Conservation (phyloP, 257 asterid genomes). For the Solanum clarkiae region DNA sequence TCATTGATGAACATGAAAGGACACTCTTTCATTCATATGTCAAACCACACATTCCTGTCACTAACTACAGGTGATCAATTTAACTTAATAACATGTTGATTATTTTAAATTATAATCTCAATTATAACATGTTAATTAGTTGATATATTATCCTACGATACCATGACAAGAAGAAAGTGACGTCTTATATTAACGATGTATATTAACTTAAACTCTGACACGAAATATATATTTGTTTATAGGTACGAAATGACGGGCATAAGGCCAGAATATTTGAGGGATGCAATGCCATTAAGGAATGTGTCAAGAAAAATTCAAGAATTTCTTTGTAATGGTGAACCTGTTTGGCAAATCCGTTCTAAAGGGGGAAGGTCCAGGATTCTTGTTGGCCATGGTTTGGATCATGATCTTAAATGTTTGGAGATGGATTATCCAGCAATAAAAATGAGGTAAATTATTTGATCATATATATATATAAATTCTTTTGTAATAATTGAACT, state of each 20-base stretch:
- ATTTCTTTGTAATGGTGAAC: constrained; percentile 79
- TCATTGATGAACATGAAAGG: constrained; percentile 58
- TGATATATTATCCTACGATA: background rate
- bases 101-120: background rate
- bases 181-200: background rate
- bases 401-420: constrained; percentile 74
- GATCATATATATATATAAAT: background rate
- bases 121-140: background rate
- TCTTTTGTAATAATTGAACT: background rate
- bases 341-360: constrained; percentile 74
- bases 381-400: constrained; percentile 81
- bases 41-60: constrained; percentile 66
- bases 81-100: background rate
- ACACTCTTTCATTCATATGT: constrained; percentile 64
- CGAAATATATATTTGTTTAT: background rate
- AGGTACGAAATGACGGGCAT: constrained; percentile 87
- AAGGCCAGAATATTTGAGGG: constrained; percentile 61
- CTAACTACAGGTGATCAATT: constrained; percentile 54
- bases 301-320: constrained; percentile 77
- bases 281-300: constrained; percentile 61
- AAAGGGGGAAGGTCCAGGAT: constrained; percentile 69
- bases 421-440: constrained; percentile 63
- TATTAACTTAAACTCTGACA: background rate
- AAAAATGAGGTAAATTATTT: constrained; percentile 44
- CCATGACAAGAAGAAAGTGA: background rate